phyloP scores from a whole-genome alignment of 2,329 filamentous ascomycete genomes.

The Cercospora sesami region DNA sequence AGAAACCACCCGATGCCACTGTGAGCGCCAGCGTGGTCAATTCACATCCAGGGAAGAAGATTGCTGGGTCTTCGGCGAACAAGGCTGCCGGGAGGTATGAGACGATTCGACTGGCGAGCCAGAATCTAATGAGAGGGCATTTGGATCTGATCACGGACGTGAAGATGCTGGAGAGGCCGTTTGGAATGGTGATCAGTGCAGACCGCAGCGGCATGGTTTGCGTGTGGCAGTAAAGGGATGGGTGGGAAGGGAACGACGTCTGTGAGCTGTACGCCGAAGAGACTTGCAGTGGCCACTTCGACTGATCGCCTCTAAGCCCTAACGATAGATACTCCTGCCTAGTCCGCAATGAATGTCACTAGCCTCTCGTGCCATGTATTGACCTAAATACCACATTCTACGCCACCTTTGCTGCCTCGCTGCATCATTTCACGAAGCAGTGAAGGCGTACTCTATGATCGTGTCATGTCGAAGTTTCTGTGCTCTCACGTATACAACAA shows the following conservation, averaged over 20 bases:
- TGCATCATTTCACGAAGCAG: background rate
- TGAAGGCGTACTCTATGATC: background rate
- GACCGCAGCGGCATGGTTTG: slow-evolving; percentile 88
- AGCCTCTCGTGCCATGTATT: background rate
- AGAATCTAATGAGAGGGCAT: slow-evolving; percentile 80
- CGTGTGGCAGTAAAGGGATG: slow-evolving; percentile 61
- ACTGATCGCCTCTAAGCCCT: background rate
- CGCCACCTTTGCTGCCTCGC: background rate
- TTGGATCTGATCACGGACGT: slow-evolving; percentile 86
- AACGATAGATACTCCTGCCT: background rate
- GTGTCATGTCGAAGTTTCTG: background rate
- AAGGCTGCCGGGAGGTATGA: slow-evolving; percentile 58
- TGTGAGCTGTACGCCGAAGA: background rate
- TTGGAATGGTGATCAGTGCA: slow-evolving; percentile 87
- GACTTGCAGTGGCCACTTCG: background rate
- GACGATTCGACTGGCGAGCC: slow-evolving; percentile 83
- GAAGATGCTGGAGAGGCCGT: slow-evolving; percentile 82
- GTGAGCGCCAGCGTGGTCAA: slow-evolving; percentile 31
- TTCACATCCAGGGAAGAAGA: slow-evolving; percentile 41
- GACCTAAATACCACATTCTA: background rate
- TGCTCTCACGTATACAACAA: background rate
- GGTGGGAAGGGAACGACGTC: too few species aligned
- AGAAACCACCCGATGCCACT: slow-evolving; percentile 32
- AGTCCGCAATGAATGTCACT: background rate
- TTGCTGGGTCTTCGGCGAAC: slow-evolving; percentile 1